These are phyloP conservation scores for Geotrichum histeridarum DNA, from an alignment of 1,139 yeast genomes.

Conservation along the genomic window DNA sequence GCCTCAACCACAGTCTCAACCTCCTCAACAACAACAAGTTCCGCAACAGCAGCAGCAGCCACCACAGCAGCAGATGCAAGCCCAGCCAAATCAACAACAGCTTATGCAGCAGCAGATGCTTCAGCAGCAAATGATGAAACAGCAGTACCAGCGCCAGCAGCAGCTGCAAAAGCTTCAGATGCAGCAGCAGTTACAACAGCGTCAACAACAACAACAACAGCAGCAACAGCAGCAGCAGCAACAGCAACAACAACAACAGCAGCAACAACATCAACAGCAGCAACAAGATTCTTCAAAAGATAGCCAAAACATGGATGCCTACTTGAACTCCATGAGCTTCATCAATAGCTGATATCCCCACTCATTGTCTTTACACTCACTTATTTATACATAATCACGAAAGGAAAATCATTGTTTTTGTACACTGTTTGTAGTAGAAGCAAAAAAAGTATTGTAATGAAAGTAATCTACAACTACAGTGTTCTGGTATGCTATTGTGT, in stretches of 20 bases:
- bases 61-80: neutral
- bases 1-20: constrained; percentile 17
- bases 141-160: constrained; percentile 11
- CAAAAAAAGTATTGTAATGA: no score
- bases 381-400: neutral
- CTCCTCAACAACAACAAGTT: constrained; percentile 22
- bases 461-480: no score
- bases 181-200: constrained; percentile 18
- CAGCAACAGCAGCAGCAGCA: constrained; percentile 17
- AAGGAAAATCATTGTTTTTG: no score
- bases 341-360: constrained; percentile 10
- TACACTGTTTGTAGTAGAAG: no score
- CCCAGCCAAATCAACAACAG: neutral
- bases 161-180: constrained; percentile 22
- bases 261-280: constrained; percentile 23
- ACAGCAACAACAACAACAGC: constrained; percentile 26
- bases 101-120: neutral
- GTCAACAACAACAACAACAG: constrained; percentile 10
- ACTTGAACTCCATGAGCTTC: constrained; percentile 14
- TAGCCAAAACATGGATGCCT: constrained; percentile 11
- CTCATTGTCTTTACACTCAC: neutral
- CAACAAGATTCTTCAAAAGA: constrained; percentile 20
- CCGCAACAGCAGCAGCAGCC: constrained; percentile 20
- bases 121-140: neutral
- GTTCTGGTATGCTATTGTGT: constrained; percentile 5